Evolutionary conservation across 768 basidiomycete genomes (phyloP), one percentile per base, ranked within the genome.

Genomic region (Tulasnella sp.): DNA sequence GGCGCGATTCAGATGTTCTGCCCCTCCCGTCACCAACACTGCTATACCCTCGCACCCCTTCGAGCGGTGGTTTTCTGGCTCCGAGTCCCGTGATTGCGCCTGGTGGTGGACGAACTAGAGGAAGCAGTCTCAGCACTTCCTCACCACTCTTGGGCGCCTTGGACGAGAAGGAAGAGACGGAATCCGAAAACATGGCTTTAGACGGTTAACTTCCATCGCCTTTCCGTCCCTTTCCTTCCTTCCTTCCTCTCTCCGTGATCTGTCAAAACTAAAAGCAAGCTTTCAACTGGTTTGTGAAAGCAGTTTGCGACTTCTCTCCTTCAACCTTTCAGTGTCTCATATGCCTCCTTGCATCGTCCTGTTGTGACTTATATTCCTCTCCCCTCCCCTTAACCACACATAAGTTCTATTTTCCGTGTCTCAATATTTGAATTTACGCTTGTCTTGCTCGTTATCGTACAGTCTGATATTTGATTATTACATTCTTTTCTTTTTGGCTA

Each of bases 1-100:
- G 72, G 19, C 42, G 72, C n/a, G 72, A 74, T 49, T 74, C 72
- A 25, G 72, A 74, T 29, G 52, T 49, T 31, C 29, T 74, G n/a
- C 72, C 72, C 11, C 49, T 74, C 5, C 72, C 72, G 2, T 74
- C 72, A 19, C 72, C 72, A 12, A 54, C 42, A 17, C 54, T 74
- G 7, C 15, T 34, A 31, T 74, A 58, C 54, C 25, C 42, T 74
- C 38, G 31, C 8, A 29, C 29, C n/a, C 72, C 45, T 29, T 7
- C 40, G 8, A 52, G 19, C 25, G 25, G 45, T 19, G 72, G 72
- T 37, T 19, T 74, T 19, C 72, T 74, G 49, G 72, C 72, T 22
- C 72, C 72, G 6, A 74, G 72, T 74, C 72, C 72, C 15, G 38
- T 74, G 19, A 49, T 74, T 45, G 42, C 39, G 3, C 29, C 39